Evolutionary conservation across 768 basidiomycete species (phyloP), one percentile per base, ranked within the genome.

Genomic region (Ramaria sp.): DNA sequence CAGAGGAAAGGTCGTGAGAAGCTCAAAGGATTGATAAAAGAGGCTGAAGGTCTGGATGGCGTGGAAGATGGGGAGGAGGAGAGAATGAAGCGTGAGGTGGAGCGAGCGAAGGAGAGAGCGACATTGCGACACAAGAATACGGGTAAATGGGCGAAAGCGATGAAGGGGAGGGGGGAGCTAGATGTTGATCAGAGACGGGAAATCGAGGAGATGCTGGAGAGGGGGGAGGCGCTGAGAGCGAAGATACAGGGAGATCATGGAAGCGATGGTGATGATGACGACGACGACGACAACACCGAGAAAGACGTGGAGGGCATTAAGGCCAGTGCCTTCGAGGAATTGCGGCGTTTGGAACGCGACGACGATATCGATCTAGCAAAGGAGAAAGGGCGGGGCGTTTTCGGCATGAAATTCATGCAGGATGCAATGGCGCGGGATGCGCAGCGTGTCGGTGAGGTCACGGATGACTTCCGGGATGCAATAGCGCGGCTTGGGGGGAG

Each of bases 361-460:
- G 61, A 59, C 2, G 65, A 63, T 31, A 62, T 55, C 7, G 46
- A 61, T 13, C 58, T 61, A 47, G 54, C 6, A 56, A 62, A 27
- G 20, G 70, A 72, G 64, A 79, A 79, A 63, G 70, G 74, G 50
- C 88, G 86, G 70, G 81, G 88, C 59, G 78, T 97, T 10, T 88
- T 96, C 67, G 78, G 82, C 61, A 97, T 98, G 96, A 97, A 96
- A 72, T 99, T 98, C 71, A 99, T 99, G 95, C 86, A 88, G 68
- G 86, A 93, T 47, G 94, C 91, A 0, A 83, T 87, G 73, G 80
- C 80, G 4, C 75, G 90, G 61, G 78, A 84, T 56, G 71, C 78
- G 62, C 72, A 68, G 9, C 74, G 76, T 53, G 81, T 79, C 1
- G 75, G 84, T 58, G 76, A 76, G 57, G 77, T 82, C 61, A 82